Conservation (phyloP, 2,329 filamentous ascomycete species). For the Colletotrichum echinochloae region DNA sequence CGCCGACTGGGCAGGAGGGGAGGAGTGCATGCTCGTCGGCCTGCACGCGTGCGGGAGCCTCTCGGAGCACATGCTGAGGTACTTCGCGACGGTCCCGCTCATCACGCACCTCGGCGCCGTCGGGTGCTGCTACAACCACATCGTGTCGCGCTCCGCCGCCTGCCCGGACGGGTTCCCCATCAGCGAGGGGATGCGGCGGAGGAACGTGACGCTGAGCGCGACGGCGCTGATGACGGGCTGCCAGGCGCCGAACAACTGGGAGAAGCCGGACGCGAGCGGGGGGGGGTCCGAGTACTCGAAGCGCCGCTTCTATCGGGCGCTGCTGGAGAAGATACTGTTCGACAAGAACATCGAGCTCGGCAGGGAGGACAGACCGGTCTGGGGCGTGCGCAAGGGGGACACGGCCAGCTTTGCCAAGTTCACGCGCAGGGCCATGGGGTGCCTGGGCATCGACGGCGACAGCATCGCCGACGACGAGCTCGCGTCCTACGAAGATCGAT, state of each 20-base stretch:
- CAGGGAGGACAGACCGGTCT: constrained; percentile 42
- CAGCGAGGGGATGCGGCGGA: constrained; percentile 48
- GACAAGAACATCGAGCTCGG: constrained; percentile 44
- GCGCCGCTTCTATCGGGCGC: constrained; percentile 46
- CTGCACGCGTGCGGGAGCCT: constrained; percentile 50
- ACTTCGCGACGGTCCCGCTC: constrained; percentile 44
- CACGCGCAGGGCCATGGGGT: constrained; percentile 45
- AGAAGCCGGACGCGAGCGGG: constrained; percentile 38
- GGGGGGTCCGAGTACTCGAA: constrained; percentile 43
- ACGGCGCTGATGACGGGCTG: constrained; percentile 51
- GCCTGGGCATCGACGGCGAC: constrained; percentile 41
- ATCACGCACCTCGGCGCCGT: constrained; percentile 46
- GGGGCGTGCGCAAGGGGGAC: constrained; percentile 49
- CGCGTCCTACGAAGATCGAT: constrained; percentile 44
- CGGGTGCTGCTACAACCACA: constrained; percentile 52
- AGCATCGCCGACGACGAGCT: constrained; percentile 43
- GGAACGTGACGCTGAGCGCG: constrained; percentile 44
- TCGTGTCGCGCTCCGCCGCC: constrained; percentile 48
- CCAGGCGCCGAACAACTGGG: constrained; percentile 51
- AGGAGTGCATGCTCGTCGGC: constrained; percentile 49
- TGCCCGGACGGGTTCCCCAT: constrained; percentile 54
- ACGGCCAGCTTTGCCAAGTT: constrained; percentile 45
- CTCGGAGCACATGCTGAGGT: constrained; percentile 50
- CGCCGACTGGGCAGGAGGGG: constrained; percentile 45
- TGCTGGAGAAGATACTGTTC: constrained; percentile 46